Conservation (phyloP, 176 grass and related monocot species). For the Poa annua region DNA sequence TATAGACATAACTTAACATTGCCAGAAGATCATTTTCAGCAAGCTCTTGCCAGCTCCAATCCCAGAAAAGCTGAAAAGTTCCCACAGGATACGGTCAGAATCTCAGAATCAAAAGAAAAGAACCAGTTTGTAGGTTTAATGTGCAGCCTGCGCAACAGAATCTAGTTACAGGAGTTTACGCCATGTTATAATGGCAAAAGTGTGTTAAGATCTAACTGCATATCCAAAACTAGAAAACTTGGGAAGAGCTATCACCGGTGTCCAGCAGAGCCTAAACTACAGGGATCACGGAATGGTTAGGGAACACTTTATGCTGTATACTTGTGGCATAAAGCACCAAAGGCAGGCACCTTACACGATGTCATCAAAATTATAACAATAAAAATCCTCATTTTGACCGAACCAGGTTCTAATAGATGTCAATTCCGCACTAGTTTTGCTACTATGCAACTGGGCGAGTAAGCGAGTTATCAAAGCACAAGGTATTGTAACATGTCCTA, state of each 20-base stretch:
- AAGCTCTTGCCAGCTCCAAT: conserved; percentile 98
- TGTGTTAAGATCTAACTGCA: conserved; percentile 2
- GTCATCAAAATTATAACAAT: conserved; percentile 28
- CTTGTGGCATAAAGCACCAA: conserved; percentile 29
- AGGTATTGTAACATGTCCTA: conserved; percentile 7
- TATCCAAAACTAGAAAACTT: conserved; percentile 2
- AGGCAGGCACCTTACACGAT: not conserved
- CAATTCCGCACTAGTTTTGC: not conserved
- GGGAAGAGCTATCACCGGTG: not conserved
- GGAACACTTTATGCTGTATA: conserved; percentile 22
- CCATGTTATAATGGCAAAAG: not conserved
- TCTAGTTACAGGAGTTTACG: not conserved
- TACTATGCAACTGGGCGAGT: conserved; percentile 1
- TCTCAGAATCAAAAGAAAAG: conserved; percentile 26
- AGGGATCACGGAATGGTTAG: conserved; percentile 14
- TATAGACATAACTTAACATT: conserved; percentile 79
- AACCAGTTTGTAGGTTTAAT: not conserved
- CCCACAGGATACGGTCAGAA: conserved; percentile 24
- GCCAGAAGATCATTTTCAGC: conserved; percentile 82
- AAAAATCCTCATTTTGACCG: not conserved
- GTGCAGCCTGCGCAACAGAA: not conserved
- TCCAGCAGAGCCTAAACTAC: not conserved
- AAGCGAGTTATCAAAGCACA: not conserved
- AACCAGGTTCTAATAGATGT: not conserved
- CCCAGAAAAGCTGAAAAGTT: conserved; percentile 84